Evolutionary conservation across 805 yeast species (phyloP), one percentile per base, ranked within the genome.

Genomic region (Pichia sporocuriosa): DNA sequence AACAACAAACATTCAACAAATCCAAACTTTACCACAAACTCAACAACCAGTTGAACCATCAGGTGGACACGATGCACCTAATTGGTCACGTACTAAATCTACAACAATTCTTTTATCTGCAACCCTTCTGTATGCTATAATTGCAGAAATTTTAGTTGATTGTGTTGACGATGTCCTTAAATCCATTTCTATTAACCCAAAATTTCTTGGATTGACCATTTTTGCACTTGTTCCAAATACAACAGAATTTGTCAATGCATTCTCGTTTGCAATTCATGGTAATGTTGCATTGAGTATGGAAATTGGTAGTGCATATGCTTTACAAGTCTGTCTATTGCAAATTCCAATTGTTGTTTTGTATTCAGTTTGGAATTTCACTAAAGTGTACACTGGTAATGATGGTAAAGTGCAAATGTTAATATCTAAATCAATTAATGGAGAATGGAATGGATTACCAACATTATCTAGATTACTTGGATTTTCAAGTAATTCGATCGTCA

Each of bases 151-250:
- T 31, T 69, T 90, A 49, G 97, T 90, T 30, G 89, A 85, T 57
- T 86, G 88, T 46, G 96, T 90, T 17, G 97, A 93, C 61, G 78
- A 82, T 12, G 96, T 93, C 10, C 67, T 93, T 40, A 69, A 74
- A 37, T 72, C 75, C 48, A 83, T 75, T 58, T 86, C 95, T n/a
- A 78, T 93, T 39, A 76, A 84, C 53, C 96, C 96, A 16, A 90
- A 93, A 57, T 80, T 93, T 57, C 69, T 93, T 32, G 98, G 98
- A 6, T 70, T 93, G 51, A 90, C 97, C 0, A 84, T 93, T 2
- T 93, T 93, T 66, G 97, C 98, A 0, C 67, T 93, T 33, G 96
- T 93, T 22, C 98, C 98, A 11, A 93, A 89, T 57, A 87, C 97
- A 6, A 93, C 98, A 0, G 98, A 93, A 64, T 93, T 93, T 55